Evolutionary conservation across 495 filamentous ascomycete species (phyloP), one percentile per base, ranked within the genome.

Genomic region (Podospora pseudopauciseta): DNA sequence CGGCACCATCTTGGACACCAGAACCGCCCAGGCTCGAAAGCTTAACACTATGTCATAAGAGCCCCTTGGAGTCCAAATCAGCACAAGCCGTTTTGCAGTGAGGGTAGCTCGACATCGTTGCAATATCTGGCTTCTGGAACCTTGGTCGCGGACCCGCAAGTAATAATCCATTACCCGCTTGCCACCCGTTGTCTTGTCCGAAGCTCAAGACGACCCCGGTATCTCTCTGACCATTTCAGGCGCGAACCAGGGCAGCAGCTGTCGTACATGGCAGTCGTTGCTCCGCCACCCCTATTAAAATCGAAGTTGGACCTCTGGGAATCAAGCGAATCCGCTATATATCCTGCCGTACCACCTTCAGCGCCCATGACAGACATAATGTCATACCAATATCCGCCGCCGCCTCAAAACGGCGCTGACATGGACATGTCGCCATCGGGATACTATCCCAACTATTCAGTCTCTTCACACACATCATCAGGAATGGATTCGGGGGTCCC

Each of bases 381-480:
- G 84, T 77, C 83, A 69, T 85, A 84, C 73, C 82, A 83, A 74
- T 86, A 84, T 73, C 78, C 82, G 60, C 75, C 81, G 58, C 79
- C 79, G 70, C 75, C 80, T 64, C 73, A 76, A 63, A 80, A 78
- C 76, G 77, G 74, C 75, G 69, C 80, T 67, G 80, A 80, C 59
- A 80, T 83, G 76, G 80, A 79, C 69, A 73, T 77, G 70, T 74
- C 80, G 67, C 75, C 79, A 64, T 70, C 75, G 68, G 74, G 78
- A 73, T 80, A 81, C 75, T 68, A 78, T 75, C 70, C 73, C 68
- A 72, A 74, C 66, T 81, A 80, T 76, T 69, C 76, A 63, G 66
- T 76, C 60, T 67, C 76, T 69, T 68, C 80, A 66, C 77, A 80
- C 74, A 68, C 77, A 64, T 74, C 77, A 68, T 79, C 78, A 70